A percentile compares a stretch with the other conserved stretches of the same genome.
Evolutionary conservation across 1,139 yeast species (phyloP).

Genomic region (Magnusiomyces suaveolens): DNA sequence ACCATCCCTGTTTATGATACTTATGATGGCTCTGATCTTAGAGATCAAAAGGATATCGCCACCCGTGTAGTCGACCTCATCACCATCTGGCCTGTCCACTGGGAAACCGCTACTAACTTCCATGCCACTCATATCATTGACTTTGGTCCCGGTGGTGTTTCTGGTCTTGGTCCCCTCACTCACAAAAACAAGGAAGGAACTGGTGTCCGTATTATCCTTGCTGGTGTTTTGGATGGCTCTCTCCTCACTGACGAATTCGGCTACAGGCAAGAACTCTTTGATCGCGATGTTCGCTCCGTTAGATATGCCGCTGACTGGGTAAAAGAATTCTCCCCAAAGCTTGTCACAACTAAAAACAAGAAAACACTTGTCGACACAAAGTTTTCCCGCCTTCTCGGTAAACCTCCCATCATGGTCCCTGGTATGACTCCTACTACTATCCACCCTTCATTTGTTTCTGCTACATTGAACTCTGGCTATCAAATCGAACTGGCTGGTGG

Average conservation of each 20-base stretch:
- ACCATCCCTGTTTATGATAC: constrained; percentile 89
- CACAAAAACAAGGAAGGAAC: constrained; percentile 98
- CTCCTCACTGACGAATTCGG: constrained; percentile 74
- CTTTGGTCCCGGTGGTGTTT: constrained; percentile 98
- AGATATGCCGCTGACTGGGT: constrained; percentile 90
- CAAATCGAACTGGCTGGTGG: constrained; percentile 98
- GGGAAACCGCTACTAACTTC: constrained; percentile 86
- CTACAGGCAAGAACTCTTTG: constrained; percentile 89
- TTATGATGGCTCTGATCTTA: constrained; percentile 71
- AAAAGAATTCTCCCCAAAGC: constrained; percentile 74
- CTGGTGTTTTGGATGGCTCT: constrained; percentile 75
- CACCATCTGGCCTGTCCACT: constrained; percentile 80
- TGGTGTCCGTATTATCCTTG: constrained; percentile 88
- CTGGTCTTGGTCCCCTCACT: constrained; percentile 96
- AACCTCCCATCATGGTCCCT: constrained; percentile 94
- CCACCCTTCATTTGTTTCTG: constrained; percentile 85
- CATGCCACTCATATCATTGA: constrained; percentile 81
- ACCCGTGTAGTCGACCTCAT: constrained; percentile 70
- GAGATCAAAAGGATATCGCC: constrained; percentile 40
- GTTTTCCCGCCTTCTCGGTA: constrained; percentile 83
- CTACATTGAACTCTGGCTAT: constrained; percentile 91
- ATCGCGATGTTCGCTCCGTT: constrained; percentile 51
- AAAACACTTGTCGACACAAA: constrained; percentile 77
- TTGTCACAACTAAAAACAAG: constrained; percentile 54
- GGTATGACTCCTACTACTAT: constrained; percentile 99